Evolutionary conservation across 163 green algal species (phyloP).

Genomic region (Scenedesmus sp.): DNA sequence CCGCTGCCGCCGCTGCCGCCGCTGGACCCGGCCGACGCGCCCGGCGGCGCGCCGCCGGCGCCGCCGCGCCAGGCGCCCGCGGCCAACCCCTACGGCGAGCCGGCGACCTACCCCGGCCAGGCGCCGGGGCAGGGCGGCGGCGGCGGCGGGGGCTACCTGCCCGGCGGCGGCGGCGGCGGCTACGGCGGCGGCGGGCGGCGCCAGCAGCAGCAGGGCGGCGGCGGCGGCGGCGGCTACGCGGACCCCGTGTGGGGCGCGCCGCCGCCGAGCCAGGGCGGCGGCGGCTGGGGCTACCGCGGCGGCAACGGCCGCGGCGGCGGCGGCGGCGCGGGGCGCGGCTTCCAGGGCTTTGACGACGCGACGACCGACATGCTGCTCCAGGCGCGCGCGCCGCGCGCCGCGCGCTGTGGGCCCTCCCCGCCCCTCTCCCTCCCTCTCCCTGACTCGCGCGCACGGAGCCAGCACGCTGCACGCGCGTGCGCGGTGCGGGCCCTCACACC

Average conservation of each 20-base stretch:
- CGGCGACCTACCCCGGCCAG: neutral
- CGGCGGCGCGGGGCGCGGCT: neutral
- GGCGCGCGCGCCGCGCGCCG: no score
- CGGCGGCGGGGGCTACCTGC: slow-evolving; percentile 11
- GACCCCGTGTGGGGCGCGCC: neutral
- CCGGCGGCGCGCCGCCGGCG: neutral
- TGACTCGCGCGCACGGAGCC: no score
- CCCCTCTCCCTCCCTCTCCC: neutral
- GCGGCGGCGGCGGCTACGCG: no score
- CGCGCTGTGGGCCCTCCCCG: no score
- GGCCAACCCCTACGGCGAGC: slow-evolving; percentile 1
- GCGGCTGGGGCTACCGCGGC: neutral
- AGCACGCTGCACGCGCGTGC: no score
- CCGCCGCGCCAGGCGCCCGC: slow-evolving; percentile 14
- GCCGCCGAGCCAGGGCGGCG: neutral
- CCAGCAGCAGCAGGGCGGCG: no score
- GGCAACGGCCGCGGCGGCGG: neutral
- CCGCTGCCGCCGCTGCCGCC: neutral
- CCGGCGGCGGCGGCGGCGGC: neutral
- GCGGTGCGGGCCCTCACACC: no score
- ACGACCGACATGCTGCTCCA: slow-evolving; percentile 1
- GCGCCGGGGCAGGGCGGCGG: neutral
- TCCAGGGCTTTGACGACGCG: slow-evolving; percentile 19
- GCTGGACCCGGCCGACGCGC: neutral
- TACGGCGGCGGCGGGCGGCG: no score